These are phyloP conservation scores for Mallotus repandus DNA, from an alignment of 441 rosid genomes.

Conservation along the genomic window DNA sequence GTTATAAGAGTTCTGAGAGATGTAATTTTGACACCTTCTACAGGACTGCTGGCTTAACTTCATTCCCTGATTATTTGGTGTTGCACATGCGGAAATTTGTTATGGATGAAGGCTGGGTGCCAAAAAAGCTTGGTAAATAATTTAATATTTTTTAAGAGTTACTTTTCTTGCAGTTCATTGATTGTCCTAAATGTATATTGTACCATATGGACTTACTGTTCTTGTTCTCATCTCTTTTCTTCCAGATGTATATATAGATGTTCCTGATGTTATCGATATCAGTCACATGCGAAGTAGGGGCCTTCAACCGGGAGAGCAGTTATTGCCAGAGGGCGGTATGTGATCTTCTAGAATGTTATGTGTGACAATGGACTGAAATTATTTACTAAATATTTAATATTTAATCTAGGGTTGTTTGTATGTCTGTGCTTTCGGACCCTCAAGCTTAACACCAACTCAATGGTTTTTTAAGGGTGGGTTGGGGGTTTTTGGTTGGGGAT, in stretches of 20 bases:
- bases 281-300: slow-evolving; percentile 96
- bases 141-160: slow-evolving; percentile 5
- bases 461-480: no score
- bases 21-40: slow-evolving; percentile 11
- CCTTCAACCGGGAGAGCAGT: slow-evolving; percentile 89
- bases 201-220: slow-evolving; percentile 13
- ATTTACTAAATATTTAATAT: background rate
- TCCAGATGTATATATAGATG: slow-evolving; percentile 93
- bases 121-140: slow-evolving; percentile 84
- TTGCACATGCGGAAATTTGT: slow-evolving; percentile 97
- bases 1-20: background rate
- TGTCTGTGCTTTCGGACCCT: background rate
- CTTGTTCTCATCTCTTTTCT: slow-evolving; percentile 20
- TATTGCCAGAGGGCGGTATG: slow-evolving; percentile 79
- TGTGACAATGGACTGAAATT: background rate
- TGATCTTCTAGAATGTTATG: slow-evolving; percentile 12
- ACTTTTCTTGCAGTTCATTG: slow-evolving; percentile 9
- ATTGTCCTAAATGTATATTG: slow-evolving; percentile 16
- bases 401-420: background rate
- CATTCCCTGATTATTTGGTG: slow-evolving; percentile 95
- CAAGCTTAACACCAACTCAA: no score
- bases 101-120: slow-evolving; percentile 98
- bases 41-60: slow-evolving; percentile 90
- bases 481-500: no score
- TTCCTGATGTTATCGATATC: slow-evolving; percentile 90